Conservation (phyloP, 2,329 filamentous ascomycete genomes). For the Ophiostoma tasmaniense region DNA sequence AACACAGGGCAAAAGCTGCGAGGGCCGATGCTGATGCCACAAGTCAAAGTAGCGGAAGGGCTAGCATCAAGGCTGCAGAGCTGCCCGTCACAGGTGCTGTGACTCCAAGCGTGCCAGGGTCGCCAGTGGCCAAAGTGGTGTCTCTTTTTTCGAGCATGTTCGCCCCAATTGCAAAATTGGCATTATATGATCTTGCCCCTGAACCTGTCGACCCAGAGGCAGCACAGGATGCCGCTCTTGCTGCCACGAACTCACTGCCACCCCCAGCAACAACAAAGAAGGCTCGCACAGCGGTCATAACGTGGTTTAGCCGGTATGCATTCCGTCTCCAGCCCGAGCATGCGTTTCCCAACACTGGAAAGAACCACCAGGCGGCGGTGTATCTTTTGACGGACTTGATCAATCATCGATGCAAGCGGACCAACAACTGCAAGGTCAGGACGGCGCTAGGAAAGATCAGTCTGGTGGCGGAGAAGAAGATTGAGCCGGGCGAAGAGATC, state of each 20-base stretch:
- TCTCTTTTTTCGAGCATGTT: not conserved
- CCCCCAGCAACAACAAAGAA: not conserved
- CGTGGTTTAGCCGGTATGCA: slow-evolving; percentile 23
- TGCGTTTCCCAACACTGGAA: slow-evolving; percentile 13
- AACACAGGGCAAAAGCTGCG: not conserved
- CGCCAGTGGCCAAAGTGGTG: not conserved
- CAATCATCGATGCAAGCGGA: slow-evolving; percentile 29
- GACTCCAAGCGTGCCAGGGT: not conserved
- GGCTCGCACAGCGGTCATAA: slow-evolving; percentile 15
- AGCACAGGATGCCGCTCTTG: not conserved
- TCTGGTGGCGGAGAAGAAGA: slow-evolving; percentile 24
- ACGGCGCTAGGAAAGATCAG: slow-evolving; percentile 20
- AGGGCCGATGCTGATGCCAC: not conserved
- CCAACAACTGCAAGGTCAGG: slow-evolving; percentile 26
- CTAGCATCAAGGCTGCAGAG: not conserved
- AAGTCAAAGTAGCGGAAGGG: not conserved
- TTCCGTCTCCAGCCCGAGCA: slow-evolving; percentile 19
- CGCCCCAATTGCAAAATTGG: not conserved
- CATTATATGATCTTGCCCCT: not conserved
- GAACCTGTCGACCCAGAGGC: not conserved
- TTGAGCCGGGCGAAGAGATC: slow-evolving; percentile 29
- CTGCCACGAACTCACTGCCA: not conserved
- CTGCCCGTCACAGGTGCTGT: not conserved
- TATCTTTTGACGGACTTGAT: slow-evolving; percentile 25
- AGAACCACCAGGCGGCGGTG: slow-evolving; percentile 19